phyloP scores from a whole-genome alignment of 2,329 filamentous ascomycete genomes.

The Talaromyces islandicus region DNA sequence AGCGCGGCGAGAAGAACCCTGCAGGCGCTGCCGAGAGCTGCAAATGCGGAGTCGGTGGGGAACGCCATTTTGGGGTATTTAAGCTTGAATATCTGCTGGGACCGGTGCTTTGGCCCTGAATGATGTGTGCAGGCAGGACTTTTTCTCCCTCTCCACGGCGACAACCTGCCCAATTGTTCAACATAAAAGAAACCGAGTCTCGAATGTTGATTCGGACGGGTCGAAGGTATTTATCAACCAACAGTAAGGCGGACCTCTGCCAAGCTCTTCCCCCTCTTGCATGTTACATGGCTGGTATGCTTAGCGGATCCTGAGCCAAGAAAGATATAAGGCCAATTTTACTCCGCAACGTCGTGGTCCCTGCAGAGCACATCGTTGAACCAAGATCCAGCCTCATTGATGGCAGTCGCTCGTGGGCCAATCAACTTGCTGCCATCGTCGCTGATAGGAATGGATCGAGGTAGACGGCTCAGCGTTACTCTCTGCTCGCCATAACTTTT shows the following conservation, averaged over 20 bases:
- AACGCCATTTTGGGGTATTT: background rate
- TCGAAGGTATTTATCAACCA: background rate
- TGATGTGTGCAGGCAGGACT: no score
- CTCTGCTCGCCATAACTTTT: constrained; percentile 32
- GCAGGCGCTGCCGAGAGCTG: background rate
- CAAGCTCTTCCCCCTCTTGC: background rate
- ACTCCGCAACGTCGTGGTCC: background rate
- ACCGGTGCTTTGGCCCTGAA: background rate
- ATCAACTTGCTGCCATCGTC: background rate
- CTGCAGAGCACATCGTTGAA: constrained; percentile 4
- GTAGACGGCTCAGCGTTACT: constrained; percentile 16
- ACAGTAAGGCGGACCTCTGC: background rate
- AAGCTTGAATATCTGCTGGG: background rate
- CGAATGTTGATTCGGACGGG: background rate
- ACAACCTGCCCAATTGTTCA: background rate
- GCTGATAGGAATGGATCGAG: background rate
- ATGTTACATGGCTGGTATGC: background rate
- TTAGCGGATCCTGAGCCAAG: background rate
- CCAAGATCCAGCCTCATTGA: constrained; percentile 6
- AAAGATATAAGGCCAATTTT: background rate
- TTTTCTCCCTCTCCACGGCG: background rate
- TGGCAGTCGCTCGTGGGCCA: constrained; percentile 1
- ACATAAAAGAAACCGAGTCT: background rate
- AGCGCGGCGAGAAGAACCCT: background rate
- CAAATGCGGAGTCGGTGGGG: constrained; percentile 8